Percentiles rank a stretch among this genome's conserved stretches.
These are phyloP conservation scores for Arabis alpina DNA, from an alignment of 345 rosid species.

Conservation along the genomic window DNA sequence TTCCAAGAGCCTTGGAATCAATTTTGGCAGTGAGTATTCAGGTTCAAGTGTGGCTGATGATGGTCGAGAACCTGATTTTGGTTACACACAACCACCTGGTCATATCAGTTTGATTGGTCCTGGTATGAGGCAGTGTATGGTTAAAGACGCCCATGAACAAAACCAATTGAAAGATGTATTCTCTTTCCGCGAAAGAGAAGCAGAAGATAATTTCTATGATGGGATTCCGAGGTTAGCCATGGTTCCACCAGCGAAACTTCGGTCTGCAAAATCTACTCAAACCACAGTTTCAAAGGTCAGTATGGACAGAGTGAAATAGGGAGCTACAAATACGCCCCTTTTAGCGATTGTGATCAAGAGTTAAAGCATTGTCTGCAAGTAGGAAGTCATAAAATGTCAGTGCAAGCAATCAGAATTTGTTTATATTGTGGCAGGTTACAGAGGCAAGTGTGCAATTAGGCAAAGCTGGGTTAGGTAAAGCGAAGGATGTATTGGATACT, in stretches of 20 bases:
- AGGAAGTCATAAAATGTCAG: no score
- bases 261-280: constrained; percentile 58
- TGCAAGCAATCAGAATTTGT: not conserved
- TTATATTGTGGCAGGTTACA: constrained; percentile 56
- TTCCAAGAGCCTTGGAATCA: constrained; percentile 45
- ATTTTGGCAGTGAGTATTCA: constrained; percentile 44
- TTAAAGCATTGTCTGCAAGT: no score
- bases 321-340: no score
- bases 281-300: constrained; percentile 70
- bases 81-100: constrained; percentile 32
- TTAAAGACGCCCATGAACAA: constrained; percentile 40
- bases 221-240: constrained; percentile 64
- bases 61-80: constrained; percentile 40
- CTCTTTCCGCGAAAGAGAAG: constrained; percentile 37
- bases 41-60: constrained; percentile 48
- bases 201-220: constrained; percentile 59
- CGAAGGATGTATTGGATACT: constrained; percentile 85
- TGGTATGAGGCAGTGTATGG: constrained; percentile 37
- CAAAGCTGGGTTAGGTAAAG: constrained; percentile 81
- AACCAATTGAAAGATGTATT: constrained; percentile 45
- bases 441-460: constrained; percentile 71
- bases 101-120: constrained; percentile 37
- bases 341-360: no score
- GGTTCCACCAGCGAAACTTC: constrained; percentile 47
- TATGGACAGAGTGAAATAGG: no score